Conservation (phyloP, 208 protist genomes). For the Cochliopodium minus region DNA sequence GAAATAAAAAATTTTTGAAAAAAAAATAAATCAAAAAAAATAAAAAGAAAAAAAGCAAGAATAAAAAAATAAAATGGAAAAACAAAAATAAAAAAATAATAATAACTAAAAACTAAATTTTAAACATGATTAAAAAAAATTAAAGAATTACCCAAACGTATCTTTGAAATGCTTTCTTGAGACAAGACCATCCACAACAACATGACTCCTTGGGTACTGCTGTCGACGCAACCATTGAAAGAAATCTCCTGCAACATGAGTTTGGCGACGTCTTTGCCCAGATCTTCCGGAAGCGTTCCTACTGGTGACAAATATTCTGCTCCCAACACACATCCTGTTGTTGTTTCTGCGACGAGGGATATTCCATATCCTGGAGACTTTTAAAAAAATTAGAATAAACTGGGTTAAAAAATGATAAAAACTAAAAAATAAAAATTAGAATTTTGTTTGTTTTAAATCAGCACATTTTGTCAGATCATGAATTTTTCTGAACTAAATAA, state of each 20-base stretch:
- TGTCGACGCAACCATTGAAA: conserved; percentile 1
- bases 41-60: too few species aligned
- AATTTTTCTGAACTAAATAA: not conserved
- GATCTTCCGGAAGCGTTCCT: not conserved
- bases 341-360: conserved; percentile 1
- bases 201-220: not conserved
- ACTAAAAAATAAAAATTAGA: too few species aligned
- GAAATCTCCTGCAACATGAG: conserved; percentile 3
- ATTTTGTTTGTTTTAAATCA: too few species aligned
- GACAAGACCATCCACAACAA: not conserved
- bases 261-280: not conserved
- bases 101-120: too few species aligned
- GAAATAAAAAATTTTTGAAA: too few species aligned
- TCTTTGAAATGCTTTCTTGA: not conserved
- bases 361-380: not conserved
- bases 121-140: too few species aligned
- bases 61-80: too few species aligned
- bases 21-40: too few species aligned
- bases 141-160: too few species aligned
- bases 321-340: not conserved
- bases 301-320: not conserved
- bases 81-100: too few species aligned
- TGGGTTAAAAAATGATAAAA: too few species aligned
- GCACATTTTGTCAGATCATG: too few species aligned
- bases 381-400: not conserved